Conservation (phyloP, 1,284 basidiomycete species). For the Cryptococcus sp. region DNA sequence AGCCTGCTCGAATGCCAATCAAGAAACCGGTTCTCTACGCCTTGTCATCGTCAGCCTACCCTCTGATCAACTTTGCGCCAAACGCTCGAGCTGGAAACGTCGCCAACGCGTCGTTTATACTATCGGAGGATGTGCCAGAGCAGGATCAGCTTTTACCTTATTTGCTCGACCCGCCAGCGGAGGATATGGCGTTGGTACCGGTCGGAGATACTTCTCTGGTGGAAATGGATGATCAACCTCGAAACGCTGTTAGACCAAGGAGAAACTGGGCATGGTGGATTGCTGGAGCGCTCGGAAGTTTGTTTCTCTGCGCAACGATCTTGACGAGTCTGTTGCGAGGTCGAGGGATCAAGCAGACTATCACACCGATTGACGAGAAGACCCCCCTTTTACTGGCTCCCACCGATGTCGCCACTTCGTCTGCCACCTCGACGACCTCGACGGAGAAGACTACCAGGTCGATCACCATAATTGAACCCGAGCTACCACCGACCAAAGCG, state of each 20-base stretch:
- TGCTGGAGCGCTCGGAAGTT: constrained; percentile 10
- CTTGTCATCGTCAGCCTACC: constrained; percentile 41
- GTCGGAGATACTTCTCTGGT: neutral
- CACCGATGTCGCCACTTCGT: neutral
- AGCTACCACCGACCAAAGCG: neutral
- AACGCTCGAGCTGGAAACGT: constrained; percentile 34
- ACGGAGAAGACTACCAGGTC: constrained; percentile 3
- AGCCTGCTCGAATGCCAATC: neutral
- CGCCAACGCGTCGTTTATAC: constrained; percentile 37
- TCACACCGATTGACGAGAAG: constrained; percentile 20
- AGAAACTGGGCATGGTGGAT: constrained; percentile 14
- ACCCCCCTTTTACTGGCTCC: constrained; percentile 17
- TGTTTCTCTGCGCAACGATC: constrained; percentile 14
- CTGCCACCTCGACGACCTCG: neutral
- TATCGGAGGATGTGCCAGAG: constrained; percentile 32
- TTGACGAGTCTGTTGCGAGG: constrained; percentile 13
- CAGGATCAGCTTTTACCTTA: constrained; percentile 31
- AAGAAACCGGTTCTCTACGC: constrained; percentile 35
- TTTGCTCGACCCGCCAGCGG: constrained; percentile 40
- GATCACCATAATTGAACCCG: constrained; percentile 10
- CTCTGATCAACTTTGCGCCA: constrained; percentile 41
- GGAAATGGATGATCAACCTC: neutral
- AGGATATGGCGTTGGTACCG: constrained; percentile 11
- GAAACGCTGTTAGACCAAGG: constrained; percentile 1
- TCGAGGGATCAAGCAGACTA: constrained; percentile 2